Conservation (phyloP, 352 stramenopile species). For the Phytophthora sp. region DNA sequence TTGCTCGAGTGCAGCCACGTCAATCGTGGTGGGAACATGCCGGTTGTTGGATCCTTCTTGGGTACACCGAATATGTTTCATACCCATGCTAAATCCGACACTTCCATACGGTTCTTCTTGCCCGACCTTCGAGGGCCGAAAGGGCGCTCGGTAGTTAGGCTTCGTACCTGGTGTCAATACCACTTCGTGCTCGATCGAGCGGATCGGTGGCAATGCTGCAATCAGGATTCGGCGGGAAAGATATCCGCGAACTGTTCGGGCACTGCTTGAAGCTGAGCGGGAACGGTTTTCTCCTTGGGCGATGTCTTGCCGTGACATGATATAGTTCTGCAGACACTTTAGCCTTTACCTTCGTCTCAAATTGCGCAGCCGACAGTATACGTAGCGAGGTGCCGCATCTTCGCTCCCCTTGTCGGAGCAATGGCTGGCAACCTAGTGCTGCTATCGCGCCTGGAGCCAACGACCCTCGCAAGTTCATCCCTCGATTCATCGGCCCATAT, state of each 20-base stretch:
- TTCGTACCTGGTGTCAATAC: not conserved
- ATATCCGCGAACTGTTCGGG: not conserved
- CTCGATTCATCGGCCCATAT: no score
- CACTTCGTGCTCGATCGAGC: not conserved
- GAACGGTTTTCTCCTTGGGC: not conserved
- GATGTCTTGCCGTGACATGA: not conserved
- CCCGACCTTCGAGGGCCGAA: not conserved
- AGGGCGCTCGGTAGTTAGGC: not conserved
- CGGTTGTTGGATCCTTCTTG: slow-evolving; percentile 11
- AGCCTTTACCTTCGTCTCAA: not conserved
- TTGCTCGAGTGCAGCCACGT: no score
- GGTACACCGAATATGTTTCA: slow-evolving; percentile 18
- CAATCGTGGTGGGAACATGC: not conserved
- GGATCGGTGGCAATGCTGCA: not conserved
- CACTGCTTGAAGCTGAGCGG: not conserved
- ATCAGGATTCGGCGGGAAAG: not conserved
- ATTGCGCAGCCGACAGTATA: not conserved
- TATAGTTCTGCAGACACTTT: not conserved
- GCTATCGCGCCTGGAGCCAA: no score
- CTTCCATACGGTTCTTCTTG: slow-evolving; percentile 13
- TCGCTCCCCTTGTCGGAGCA: not conserved
- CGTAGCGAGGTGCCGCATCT: not conserved
- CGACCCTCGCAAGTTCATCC: no score
- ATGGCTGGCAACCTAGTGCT: no score
- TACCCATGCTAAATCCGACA: slow-evolving; percentile 15